Evolutionary conservation across 495 filamentous ascomycete genomes (phyloP).

Genomic region (Podospora tetraspora): DNA sequence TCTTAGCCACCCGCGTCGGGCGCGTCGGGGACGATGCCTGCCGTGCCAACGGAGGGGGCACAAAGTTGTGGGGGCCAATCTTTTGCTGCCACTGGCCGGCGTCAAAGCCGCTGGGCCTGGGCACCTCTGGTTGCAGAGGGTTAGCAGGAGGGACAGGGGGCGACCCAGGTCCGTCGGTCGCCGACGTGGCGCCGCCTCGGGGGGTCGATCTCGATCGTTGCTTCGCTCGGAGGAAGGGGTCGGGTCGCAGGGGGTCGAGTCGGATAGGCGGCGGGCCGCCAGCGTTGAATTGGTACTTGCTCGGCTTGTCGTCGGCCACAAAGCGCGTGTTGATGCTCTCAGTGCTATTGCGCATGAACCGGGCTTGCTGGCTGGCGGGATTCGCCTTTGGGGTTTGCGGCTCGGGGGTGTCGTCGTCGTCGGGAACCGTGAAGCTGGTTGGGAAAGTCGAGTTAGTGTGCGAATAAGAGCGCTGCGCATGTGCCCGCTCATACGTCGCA

Average conservation of each 20-base stretch:
- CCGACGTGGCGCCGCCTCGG: conserved; percentile 24
- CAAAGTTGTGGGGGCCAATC: conserved; percentile 58
- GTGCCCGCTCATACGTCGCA: neutral
- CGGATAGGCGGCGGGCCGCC: conserved; percentile 25
- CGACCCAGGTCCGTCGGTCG: conserved; percentile 5
- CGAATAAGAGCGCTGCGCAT: neutral
- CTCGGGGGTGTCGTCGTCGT: conserved; percentile 35
- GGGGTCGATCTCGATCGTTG: conserved; percentile 31
- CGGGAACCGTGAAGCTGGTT: conserved; percentile 48
- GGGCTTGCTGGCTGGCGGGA: conserved; percentile 22
- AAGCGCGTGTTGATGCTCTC: conserved; percentile 72
- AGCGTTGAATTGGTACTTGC: conserved; percentile 41
- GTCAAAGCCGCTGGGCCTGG: conserved; percentile 47
- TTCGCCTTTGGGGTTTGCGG: conserved; percentile 13
- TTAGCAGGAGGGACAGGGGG: neutral
- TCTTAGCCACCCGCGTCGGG: conserved; percentile 28
- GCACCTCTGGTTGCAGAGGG: conserved; percentile 1
- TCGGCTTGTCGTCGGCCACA: conserved; percentile 34
- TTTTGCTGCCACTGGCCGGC: conserved; percentile 61
- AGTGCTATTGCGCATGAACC: conserved; percentile 54
- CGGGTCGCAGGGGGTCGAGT: conserved; percentile 14
- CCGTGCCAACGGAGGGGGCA: conserved; percentile 32
- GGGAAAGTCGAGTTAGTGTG: conserved; percentile 30
- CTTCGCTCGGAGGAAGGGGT: conserved; percentile 27
- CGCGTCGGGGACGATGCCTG: conserved; percentile 38